phyloP scores from a whole-genome alignment of 2,329 filamentous ascomycete genomes.

The Aspergillus sergii region DNA sequence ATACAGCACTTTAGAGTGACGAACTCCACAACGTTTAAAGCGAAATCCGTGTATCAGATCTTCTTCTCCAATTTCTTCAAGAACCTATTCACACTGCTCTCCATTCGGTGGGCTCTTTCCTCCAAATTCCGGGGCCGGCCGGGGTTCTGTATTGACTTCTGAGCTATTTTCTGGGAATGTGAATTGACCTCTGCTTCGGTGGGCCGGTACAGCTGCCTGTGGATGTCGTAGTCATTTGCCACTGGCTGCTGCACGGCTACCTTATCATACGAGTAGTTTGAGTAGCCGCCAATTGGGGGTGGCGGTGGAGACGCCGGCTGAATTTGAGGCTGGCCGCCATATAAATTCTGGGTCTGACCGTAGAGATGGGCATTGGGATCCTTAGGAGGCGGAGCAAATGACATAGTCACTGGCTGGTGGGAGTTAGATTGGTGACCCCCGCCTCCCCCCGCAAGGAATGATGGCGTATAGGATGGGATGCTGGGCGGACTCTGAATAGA shows the following conservation, averaged over 20 bases:
- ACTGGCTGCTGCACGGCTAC: slow-evolving; percentile 23
- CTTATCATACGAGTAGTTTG: slow-evolving; percentile 47
- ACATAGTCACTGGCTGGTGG: slow-evolving; percentile 28
- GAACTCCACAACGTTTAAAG: not conserved
- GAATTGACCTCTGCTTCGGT: slow-evolving; percentile 45
- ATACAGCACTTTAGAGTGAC: not conserved
- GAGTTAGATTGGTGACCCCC: slow-evolving; percentile 14
- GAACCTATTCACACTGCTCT: slow-evolving; percentile 48
- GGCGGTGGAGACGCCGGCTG: slow-evolving; percentile 22
- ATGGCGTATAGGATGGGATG: slow-evolving; percentile 32
- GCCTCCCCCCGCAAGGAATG: slow-evolving; percentile 21
- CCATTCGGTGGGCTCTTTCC: slow-evolving; percentile 40
- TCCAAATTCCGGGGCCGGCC: slow-evolving; percentile 41
- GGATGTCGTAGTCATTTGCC: slow-evolving; percentile 45
- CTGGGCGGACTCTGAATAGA: slow-evolving; percentile 30
- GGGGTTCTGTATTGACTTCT: slow-evolving; percentile 36
- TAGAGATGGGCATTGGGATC: slow-evolving; percentile 41
- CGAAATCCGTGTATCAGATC: slow-evolving; percentile 19
- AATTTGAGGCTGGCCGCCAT: slow-evolving; percentile 21
- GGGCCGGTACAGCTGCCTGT: slow-evolving; percentile 50
- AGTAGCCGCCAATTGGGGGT: slow-evolving; percentile 40
- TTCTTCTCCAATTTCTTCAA: slow-evolving; percentile 51
- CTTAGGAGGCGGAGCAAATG: slow-evolving; percentile 35
- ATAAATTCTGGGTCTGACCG: slow-evolving; percentile 32
- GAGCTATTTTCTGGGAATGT: slow-evolving; percentile 38